Percentiles rank a stretch among this genome's conserved stretches.
These are phyloP conservation scores for Teratosphaeria pseudoeucalypti DNA, from an alignment of 2,329 filamentous ascomycete genomes.

Conservation along the genomic window DNA sequence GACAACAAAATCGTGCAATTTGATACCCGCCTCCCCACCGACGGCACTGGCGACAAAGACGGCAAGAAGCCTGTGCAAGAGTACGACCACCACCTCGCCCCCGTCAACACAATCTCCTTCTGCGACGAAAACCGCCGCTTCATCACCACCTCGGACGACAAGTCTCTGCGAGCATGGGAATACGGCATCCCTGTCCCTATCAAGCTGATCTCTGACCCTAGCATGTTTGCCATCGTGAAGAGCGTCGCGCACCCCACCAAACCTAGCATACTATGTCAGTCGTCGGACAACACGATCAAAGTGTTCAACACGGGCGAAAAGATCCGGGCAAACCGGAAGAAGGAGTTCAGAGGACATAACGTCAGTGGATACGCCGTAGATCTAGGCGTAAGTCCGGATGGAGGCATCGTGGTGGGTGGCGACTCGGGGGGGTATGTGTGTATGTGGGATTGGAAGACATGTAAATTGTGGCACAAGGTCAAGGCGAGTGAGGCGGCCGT, in stretches of 20 bases:
- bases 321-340: conserved; percentile 95
- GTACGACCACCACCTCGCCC: conserved; percentile 96
- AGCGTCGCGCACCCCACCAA: conserved; percentile 75
- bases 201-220: conserved; percentile 93
- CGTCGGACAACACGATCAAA: conserved; percentile 89
- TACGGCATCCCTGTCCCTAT: conserved; percentile 97
- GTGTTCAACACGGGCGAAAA: conserved; percentile 92
- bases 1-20: conserved; percentile 99
- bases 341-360: conserved; percentile 91
- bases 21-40: conserved; percentile 59
- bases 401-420: conserved; percentile 78
- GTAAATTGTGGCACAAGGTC: conserved; percentile 97
- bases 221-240: conserved; percentile 94
- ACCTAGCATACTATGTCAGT: conserved; percentile 91
- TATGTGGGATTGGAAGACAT: conserved; percentile 95
- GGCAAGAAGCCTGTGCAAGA: conserved; percentile 67
- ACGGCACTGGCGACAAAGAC: conserved; percentile 21
- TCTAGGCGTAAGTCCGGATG: conserved; percentile 77
- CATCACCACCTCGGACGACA: conserved; percentile 96
- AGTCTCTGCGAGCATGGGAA: conserved; percentile 92
- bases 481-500: conserved; percentile 71
- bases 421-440: conserved; percentile 83
- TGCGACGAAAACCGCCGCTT: conserved; percentile 90
- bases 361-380: conserved; percentile 91
- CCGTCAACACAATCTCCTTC: conserved; percentile 95